Evolutionary conservation across 345 rosid genomes (phyloP).

Genomic region (Reutealis trisperma): DNA sequence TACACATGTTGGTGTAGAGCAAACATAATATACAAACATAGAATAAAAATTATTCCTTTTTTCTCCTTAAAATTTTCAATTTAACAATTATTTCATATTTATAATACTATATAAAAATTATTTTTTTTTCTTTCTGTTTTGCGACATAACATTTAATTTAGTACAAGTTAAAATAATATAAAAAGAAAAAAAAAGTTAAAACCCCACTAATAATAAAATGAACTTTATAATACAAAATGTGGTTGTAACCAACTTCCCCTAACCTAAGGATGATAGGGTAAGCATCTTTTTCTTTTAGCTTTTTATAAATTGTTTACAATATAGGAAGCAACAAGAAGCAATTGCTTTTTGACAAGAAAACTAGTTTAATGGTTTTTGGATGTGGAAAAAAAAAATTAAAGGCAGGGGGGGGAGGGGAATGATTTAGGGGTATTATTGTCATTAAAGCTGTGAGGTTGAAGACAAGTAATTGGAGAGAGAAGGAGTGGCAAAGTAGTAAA

Average conservation of each 20-base stretch:
- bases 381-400: too few species aligned
- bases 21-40: not conserved
- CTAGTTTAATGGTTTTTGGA: not conserved
- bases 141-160: too few species aligned
- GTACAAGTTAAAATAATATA: too few species aligned
- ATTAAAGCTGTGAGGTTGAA: not conserved
- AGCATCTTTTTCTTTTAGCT: slow-evolving; percentile 18
- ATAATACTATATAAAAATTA: not conserved
- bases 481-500: slow-evolving; percentile 12
- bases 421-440: slow-evolving; percentile 13
- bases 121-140: too few species aligned
- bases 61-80: too few species aligned
- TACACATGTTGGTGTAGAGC: too few species aligned
- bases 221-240: slow-evolving; percentile 4
- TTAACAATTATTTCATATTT: not conserved
- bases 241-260: slow-evolving; percentile 18
- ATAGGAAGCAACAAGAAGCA: slow-evolving; percentile 18
- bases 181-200: not conserved
- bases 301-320: slow-evolving; percentile 12
- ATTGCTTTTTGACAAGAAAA: not conserved
- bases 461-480: not conserved
- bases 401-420: too few species aligned
- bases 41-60: not conserved
- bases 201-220: slow-evolving; percentile 7
- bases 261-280: slow-evolving; percentile 9